Conservation (phyloP, 192 early-diverging fungal genomes). For the Backusella psychrophila region DNA sequence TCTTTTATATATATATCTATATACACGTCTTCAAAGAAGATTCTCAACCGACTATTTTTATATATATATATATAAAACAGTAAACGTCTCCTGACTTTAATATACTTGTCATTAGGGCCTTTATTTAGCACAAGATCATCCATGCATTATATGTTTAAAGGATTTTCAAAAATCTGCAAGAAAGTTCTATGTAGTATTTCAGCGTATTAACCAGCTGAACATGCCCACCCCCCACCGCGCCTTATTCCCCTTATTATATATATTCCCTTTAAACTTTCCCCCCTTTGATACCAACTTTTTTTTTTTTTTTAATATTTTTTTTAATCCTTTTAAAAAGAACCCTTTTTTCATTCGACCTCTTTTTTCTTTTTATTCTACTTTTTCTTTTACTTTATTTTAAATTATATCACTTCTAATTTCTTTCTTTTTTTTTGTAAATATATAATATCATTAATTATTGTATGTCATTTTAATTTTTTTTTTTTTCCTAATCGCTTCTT, state of each 20-base stretch:
- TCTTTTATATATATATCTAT: neutral
- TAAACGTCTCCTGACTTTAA: slow-evolving; percentile 4
- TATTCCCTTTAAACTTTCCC: neutral
- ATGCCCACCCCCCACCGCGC: neutral
- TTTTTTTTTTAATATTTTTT: neutral
- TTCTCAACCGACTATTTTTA: neutral
- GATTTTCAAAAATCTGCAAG: slow-evolving; percentile 7
- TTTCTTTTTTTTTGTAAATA: neutral
- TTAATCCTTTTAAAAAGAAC: neutral
- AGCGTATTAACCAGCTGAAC: slow-evolving; percentile 2
- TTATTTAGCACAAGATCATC: slow-evolving; percentile 1
- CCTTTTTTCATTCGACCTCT: neutral
- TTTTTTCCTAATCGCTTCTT: neutral
- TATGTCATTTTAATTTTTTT: neutral
- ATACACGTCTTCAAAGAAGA: neutral
- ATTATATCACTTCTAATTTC: neutral
- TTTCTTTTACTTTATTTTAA: neutral
- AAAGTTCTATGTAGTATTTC: slow-evolving; percentile 13
- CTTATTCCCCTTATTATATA: slow-evolving; percentile 5
- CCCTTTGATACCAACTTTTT: neutral
- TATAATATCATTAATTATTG: neutral
- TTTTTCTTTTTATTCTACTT: slow-evolving; percentile 6
- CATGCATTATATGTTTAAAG: slow-evolving; percentile 8
- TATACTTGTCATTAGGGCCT: slow-evolving; percentile 4
- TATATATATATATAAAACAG: neutral